A percentile compares a stretch with the other conserved stretches of the same genome.
Conservation (phyloP, 148 eudicot genomes). For the Chenopodium formosanum region DNA sequence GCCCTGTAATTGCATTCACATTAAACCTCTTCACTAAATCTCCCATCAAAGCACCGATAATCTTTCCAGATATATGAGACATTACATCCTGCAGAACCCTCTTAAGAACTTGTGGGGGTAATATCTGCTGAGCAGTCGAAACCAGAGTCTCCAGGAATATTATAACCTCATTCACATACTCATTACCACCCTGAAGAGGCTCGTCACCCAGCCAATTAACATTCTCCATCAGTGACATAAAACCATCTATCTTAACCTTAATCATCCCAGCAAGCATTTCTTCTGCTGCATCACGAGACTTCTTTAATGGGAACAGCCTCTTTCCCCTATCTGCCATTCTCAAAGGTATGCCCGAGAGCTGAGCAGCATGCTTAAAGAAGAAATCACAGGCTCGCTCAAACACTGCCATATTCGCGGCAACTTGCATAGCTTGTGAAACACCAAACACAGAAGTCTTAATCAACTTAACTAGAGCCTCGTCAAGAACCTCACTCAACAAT, state of each 20-base stretch:
- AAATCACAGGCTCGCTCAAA: conserved; percentile 98
- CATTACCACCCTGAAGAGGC: conserved; percentile 72
- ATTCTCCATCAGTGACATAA: conserved; percentile 77
- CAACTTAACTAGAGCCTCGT: conserved; percentile 73
- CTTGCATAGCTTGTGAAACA: conserved; percentile 94
- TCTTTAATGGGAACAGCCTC: conserved; percentile 74
- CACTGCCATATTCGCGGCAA: conserved; percentile 96
- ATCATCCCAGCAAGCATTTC: conserved; percentile 88
- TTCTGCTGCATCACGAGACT: conserved; percentile 93
- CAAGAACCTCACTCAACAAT: conserved; percentile 77
- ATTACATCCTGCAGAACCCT: conserved; percentile 78
- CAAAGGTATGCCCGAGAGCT: conserved; percentile 88
- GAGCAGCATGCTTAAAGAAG: conserved; percentile 91
- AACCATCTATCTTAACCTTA: conserved; percentile 85
- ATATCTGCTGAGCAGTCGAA: conserved; percentile 93
- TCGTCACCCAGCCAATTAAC: conserved; percentile 96
- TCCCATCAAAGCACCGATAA: conserved; percentile 66
- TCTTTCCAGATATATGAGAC: conserved; percentile 80
- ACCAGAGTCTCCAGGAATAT: conserved; percentile 85
- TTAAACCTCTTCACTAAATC: conserved; percentile 83
- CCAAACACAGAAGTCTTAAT: conserved; percentile 64
- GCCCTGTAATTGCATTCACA: conserved; percentile 72
- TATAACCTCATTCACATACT: conserved; percentile 91
- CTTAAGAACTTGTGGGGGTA: conserved; percentile 78
- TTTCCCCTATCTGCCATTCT: conserved; percentile 92